These are phyloP conservation scores for Vanilla planifolia DNA, from an alignment of 106 monocot genomes.

Conservation along the genomic window DNA sequence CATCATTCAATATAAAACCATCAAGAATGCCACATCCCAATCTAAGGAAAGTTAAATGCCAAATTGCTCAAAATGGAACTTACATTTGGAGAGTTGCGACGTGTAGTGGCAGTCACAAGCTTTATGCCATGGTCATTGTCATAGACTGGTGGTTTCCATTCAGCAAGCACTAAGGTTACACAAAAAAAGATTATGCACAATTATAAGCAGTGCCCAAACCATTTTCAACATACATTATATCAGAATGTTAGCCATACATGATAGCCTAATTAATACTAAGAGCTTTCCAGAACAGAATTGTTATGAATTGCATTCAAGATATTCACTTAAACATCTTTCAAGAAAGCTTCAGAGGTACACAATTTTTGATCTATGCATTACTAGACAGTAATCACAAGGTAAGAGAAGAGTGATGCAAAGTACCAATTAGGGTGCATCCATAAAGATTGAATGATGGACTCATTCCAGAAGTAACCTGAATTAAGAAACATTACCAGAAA, in stretches of 20 bases:
- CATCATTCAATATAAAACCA: too few relatives aligned
- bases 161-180: slow-evolving; percentile 84
- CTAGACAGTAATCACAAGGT: neutral
- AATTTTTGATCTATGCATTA: neutral
- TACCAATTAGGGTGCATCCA: slow-evolving; percentile 98
- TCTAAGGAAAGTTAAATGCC: neutral
- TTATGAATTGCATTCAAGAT: neutral
- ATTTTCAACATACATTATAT: neutral
- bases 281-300: neutral
- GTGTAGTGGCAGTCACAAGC: slow-evolving; percentile 87
- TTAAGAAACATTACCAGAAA: neutral
- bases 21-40: too few relatives aligned
- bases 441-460: slow-evolving; percentile 95
- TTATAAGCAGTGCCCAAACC: neutral
- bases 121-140: slow-evolving; percentile 79
- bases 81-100: slow-evolving; percentile 97
- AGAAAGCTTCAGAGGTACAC: neutral
- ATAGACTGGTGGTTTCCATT: slow-evolving; percentile 99
- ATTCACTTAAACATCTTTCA: neutral
- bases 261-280: neutral
- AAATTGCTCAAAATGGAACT: slow-evolving; percentile 6
- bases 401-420: neutral
- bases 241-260: neutral
- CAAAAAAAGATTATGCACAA: slow-evolving; percentile 5
- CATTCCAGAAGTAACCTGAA: slow-evolving; percentile 98